phyloP scores from a whole-genome alignment of 495 filamentous ascomycete genomes.

The Penicillium atrosanguineum region DNA sequence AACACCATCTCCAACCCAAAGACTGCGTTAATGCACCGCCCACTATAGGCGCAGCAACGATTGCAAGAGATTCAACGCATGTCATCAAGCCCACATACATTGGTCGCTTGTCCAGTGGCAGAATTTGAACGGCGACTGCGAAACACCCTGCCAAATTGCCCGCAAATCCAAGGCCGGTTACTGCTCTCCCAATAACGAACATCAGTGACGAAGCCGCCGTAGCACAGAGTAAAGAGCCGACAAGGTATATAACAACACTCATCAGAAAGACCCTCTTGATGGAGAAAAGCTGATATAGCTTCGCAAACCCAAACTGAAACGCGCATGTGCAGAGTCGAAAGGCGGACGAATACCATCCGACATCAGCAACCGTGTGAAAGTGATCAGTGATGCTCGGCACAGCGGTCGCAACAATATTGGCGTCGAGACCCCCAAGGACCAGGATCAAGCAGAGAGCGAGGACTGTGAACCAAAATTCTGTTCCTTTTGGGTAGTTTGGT shows the following conservation, averaged over 20 bases:
- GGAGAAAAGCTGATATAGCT: slow-evolving; percentile 29
- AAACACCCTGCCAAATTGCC: slow-evolving; percentile 25
- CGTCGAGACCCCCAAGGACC: slow-evolving; percentile 16
- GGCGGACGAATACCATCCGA: slow-evolving; percentile 30
- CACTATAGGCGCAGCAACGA: slow-evolving; percentile 23
- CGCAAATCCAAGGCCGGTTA: slow-evolving; percentile 27
- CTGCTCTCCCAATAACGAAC: slow-evolving; percentile 32
- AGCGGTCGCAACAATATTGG: slow-evolving; percentile 29
- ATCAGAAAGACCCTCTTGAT: slow-evolving; percentile 26
- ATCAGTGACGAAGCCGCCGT: slow-evolving; percentile 22
- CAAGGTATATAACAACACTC: slow-evolving; percentile 21
- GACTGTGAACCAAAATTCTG: slow-evolving; percentile 18
- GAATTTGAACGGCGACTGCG: slow-evolving; percentile 24
- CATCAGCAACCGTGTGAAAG: slow-evolving; percentile 25
- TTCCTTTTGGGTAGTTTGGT: not conserved
- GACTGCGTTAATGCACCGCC: slow-evolving; percentile 31
- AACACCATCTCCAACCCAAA: slow-evolving; percentile 33
- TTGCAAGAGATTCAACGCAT: slow-evolving; percentile 28
- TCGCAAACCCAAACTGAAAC: slow-evolving; percentile 34
- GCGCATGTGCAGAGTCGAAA: slow-evolving; percentile 27
- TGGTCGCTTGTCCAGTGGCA: slow-evolving; percentile 37
- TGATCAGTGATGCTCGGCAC: slow-evolving; percentile 27
- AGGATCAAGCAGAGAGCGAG: slow-evolving; percentile 12
- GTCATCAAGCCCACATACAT: slow-evolving; percentile 36
- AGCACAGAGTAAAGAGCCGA: slow-evolving; percentile 31